Conservation (phyloP, 1,284 basidiomycete species). For the Ustilago crameri region DNA sequence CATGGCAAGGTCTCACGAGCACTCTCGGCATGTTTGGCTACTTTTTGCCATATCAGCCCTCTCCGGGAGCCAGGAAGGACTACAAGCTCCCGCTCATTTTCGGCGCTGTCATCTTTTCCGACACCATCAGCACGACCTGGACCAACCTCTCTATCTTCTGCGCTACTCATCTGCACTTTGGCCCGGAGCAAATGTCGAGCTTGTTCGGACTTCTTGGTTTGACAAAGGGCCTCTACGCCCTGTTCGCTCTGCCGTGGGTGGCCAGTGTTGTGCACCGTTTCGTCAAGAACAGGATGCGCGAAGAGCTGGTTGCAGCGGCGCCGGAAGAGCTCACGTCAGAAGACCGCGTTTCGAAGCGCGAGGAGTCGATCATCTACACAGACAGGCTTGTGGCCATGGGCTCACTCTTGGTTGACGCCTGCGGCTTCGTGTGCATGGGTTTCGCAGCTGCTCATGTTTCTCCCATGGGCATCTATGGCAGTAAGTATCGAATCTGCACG, state of each 20-base stretch:
- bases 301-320: slow-evolving; percentile 11
- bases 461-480: slow-evolving; percentile 20
- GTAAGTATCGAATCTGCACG: slow-evolving; percentile 15
- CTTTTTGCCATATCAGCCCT: slow-evolving; percentile 26
- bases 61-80: slow-evolving; percentile 15
- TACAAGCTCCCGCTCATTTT: slow-evolving; percentile 38
- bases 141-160: slow-evolving; percentile 33
- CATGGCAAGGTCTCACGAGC: slow-evolving; percentile 3
- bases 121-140: slow-evolving; percentile 28
- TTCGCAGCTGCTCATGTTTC: slow-evolving; percentile 25
- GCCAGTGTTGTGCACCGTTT: slow-evolving; percentile 13
- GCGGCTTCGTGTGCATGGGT: slow-evolving; percentile 28
- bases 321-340: slow-evolving; percentile 6
- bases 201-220: slow-evolving; percentile 23
- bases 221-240: slow-evolving; percentile 21
- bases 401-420: slow-evolving; percentile 12
- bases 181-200: slow-evolving; percentile 20
- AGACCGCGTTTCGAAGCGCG: slow-evolving; percentile 17
- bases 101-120: slow-evolving; percentile 14
- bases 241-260: slow-evolving; percentile 24
- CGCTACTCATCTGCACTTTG: slow-evolving; percentile 32
- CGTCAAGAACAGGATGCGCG: slow-evolving; percentile 26
- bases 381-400: slow-evolving; percentile 27
- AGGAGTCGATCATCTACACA: slow-evolving; percentile 30
- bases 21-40: slow-evolving; percentile 24